Percentiles rank a stretch among this genome's conserved stretches.
These are phyloP conservation scores for Margaritispora aquatica DNA, from an alignment of 495 filamentous ascomycete genomes.

Conservation along the genomic window DNA sequence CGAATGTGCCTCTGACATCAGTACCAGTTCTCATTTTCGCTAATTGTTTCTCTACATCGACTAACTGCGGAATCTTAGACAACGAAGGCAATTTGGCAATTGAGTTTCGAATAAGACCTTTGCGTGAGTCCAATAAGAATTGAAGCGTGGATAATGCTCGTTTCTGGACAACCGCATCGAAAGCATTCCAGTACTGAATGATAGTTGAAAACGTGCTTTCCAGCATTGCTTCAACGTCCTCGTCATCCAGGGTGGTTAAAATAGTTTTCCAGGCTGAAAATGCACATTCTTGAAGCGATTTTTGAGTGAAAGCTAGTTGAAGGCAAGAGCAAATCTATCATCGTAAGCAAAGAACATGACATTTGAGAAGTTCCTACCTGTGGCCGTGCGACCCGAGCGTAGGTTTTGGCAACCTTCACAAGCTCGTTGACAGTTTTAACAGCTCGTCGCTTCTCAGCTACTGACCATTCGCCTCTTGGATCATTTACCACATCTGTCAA, in stretches of 20 bases:
- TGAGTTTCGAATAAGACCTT: conserved; percentile 49
- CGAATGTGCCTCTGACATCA: conserved; percentile 53
- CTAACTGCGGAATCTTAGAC: conserved; percentile 60
- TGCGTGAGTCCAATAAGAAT: conserved; percentile 57
- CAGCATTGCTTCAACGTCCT: conserved; percentile 70
- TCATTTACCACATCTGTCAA: conserved; percentile 80
- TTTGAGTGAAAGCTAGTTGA: conserved; percentile 69
- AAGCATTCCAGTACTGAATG: conserved; percentile 66
- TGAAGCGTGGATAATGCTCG: conserved; percentile 54
- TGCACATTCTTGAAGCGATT: conserved; percentile 65
- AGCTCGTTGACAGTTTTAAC: conserved; percentile 83
- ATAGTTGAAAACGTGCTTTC: conserved; percentile 87
- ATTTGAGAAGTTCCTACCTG: conserved; percentile 57
- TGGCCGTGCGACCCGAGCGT: conserved; percentile 72
- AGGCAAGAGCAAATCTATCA: conserved; percentile 77
- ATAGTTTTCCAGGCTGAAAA: conserved; percentile 81
- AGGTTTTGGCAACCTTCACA: conserved; percentile 63
- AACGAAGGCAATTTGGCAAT: conserved; percentile 75
- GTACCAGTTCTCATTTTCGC: conserved; percentile 51
- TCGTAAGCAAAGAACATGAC: neutral
- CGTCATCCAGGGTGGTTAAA: conserved; percentile 63
- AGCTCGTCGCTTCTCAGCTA: conserved; percentile 57
- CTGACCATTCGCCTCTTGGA: conserved; percentile 24
- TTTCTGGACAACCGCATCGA: conserved; percentile 53
- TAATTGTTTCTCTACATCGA: conserved; percentile 57